A percentile compares a stretch with the other conserved stretches of the same genome.
These are phyloP conservation scores for Cytospora chrysosperma DNA, from an alignment of 2,329 filamentous ascomycete genomes.

Conservation along the genomic window DNA sequence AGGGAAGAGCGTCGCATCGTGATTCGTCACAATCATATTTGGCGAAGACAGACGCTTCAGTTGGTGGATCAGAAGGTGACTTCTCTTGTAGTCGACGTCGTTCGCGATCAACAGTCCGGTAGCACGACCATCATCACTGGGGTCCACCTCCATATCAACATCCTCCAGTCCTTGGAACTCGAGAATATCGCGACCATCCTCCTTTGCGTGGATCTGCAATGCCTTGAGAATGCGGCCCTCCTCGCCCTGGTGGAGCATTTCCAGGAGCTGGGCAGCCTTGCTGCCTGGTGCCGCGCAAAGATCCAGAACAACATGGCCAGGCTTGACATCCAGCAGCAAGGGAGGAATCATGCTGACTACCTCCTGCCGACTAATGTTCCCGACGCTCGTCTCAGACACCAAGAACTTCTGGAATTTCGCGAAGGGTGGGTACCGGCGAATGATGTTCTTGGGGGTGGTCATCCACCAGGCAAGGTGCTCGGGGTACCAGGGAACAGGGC, in stretches of 20 bases:
- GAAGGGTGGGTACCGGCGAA: slow-evolving; percentile 92
- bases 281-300: slow-evolving; percentile 96
- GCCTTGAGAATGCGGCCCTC: slow-evolving; percentile 79
- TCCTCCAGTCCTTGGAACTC: slow-evolving; percentile 47
- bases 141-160: slow-evolving; percentile 56
- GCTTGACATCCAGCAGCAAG: slow-evolving; percentile 83
- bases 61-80: slow-evolving; percentile 96
- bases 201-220: slow-evolving; percentile 60
- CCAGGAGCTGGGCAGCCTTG: slow-evolving; percentile 92
- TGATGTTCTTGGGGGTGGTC: slow-evolving; percentile 95
- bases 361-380: slow-evolving; percentile 96
- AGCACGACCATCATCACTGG: slow-evolving; percentile 76
- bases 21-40: slow-evolving; percentile 95
- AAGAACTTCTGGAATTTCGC: slow-evolving; percentile 96
- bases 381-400: slow-evolving; percentile 93
- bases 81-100: slow-evolving; percentile 93
- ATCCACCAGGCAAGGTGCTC: slow-evolving; percentile 95
- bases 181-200: slow-evolving; percentile 56
- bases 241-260: slow-evolving; percentile 91
- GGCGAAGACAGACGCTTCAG: slow-evolving; percentile 96
- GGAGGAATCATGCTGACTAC: slow-evolving; percentile 99
- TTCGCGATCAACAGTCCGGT: slow-evolving; percentile 94
- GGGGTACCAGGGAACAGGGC: slow-evolving; percentile 86
- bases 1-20: slow-evolving; percentile 94
- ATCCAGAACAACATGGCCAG: slow-evolving; percentile 90